phyloP scores from a whole-genome alignment of 2,329 filamentous ascomycete genomes.

The Cytospora chrysosperma region DNA sequence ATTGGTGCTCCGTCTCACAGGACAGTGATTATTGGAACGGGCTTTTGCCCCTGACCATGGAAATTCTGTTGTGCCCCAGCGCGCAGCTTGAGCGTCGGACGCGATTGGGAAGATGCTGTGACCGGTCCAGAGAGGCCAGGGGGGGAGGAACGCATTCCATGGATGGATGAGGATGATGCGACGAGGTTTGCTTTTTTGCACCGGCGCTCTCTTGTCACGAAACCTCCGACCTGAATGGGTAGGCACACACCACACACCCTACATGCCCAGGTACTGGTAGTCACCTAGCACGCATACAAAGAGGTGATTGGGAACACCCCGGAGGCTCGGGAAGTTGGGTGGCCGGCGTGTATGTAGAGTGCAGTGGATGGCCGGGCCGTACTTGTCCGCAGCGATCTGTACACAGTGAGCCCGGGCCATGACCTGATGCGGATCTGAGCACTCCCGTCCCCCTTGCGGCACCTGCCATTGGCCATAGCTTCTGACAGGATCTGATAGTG shows the following conservation, averaged over 20 bases:
- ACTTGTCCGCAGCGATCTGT: background rate
- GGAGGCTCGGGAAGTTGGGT: too few species aligned
- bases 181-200: too few species aligned
- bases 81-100: background rate
- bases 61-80: background rate
- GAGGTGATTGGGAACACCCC: too few species aligned
- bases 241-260: too few species aligned
- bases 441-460: constrained; percentile 5
- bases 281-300: too few species aligned
- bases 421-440: constrained; percentile 12
- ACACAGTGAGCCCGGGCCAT: background rate
- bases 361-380: background rate
- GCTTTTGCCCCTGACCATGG: background rate
- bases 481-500: background rate
- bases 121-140: background rate
- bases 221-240: too few species aligned
- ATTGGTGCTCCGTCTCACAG: background rate
- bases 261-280: too few species aligned
- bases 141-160: background rate
- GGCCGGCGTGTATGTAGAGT: background rate
- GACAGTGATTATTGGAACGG: background rate
- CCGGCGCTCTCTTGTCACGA: too few species aligned
- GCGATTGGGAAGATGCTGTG: background rate
- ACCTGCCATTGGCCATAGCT: constrained; percentile 15
- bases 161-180: background rate